phyloP scores from a whole-genome alignment of 2,329 filamentous ascomycete species.

The Periconia macrospinosa region DNA sequence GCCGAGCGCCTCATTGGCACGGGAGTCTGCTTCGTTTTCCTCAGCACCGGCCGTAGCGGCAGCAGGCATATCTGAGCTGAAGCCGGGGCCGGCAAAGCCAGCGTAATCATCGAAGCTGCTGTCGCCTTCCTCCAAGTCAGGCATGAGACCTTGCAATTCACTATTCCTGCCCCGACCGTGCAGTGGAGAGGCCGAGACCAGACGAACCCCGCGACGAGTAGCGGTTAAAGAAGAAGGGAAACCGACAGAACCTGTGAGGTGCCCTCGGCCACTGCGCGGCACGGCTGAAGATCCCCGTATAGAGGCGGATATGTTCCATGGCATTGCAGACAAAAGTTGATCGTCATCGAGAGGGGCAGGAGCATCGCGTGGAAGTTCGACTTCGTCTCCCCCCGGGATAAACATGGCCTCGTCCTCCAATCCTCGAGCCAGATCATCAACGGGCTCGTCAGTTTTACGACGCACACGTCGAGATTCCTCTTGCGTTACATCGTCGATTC shows the following conservation, averaged over 20 bases:
- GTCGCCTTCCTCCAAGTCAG: constrained; percentile 32
- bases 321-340: constrained; percentile 65
- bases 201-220: constrained; percentile 51
- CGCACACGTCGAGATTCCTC: constrained; percentile 37
- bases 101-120: constrained; percentile 25
- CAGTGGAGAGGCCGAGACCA: constrained; percentile 64
- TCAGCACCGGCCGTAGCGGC: neutral
- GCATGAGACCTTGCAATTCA: constrained; percentile 28
- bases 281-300: constrained; percentile 53
- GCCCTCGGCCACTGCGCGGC: constrained; percentile 47
- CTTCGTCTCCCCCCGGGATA: constrained; percentile 43
- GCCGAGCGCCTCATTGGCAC: constrained; percentile 57
- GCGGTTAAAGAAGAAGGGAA: constrained; percentile 32
- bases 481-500: constrained; percentile 37
- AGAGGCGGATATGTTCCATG: constrained; percentile 67
- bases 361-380: constrained; percentile 73
- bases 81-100: constrained; percentile 19
- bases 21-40: constrained; percentile 45
- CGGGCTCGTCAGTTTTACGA: constrained; percentile 31
- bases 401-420: constrained; percentile 38
- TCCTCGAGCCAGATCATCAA: constrained; percentile 38
- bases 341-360: constrained; percentile 68
- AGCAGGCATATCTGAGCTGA: constrained; percentile 21
- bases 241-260: constrained; percentile 39
- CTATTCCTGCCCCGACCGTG: constrained; percentile 50